Conservation (phyloP, 2,329 filamentous ascomycete species). For the Arthrobotrys iridis region DNA sequence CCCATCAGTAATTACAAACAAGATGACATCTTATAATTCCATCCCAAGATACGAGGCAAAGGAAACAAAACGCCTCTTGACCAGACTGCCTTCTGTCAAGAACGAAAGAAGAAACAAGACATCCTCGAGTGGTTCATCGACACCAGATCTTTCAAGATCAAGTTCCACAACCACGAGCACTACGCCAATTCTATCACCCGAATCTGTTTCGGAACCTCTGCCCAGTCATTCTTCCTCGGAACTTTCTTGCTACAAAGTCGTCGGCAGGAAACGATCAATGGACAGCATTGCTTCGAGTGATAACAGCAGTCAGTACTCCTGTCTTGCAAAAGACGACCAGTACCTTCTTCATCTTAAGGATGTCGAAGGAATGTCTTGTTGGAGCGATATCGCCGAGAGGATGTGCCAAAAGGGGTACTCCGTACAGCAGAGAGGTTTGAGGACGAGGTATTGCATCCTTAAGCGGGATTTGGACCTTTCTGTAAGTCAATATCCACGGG, state of each 20-base stretch:
- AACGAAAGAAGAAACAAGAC: slow-evolving; percentile 43
- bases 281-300: slow-evolving; percentile 48
- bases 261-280: slow-evolving; percentile 52
- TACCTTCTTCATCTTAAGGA: slow-evolving; percentile 50
- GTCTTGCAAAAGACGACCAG: slow-evolving; percentile 50
- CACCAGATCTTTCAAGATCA: slow-evolving; percentile 49
- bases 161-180: slow-evolving; percentile 47
- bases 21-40: slow-evolving; percentile 52
- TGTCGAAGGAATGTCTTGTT: slow-evolving; percentile 45
- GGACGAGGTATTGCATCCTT: slow-evolving; percentile 50
- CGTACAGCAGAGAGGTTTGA: slow-evolving; percentile 44
- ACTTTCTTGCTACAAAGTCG: slow-evolving; percentile 39
- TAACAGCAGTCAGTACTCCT: slow-evolving; percentile 53
- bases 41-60: slow-evolving; percentile 30
- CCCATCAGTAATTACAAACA: slow-evolving; percentile 53
- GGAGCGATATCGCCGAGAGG: slow-evolving; percentile 46
- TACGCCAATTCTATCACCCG: slow-evolving; percentile 45
- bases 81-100: slow-evolving; percentile 47
- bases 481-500: slow-evolving; percentile 13
- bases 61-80: slow-evolving; percentile 40
- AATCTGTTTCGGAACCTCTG: slow-evolving; percentile 28
- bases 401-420: slow-evolving; percentile 42
- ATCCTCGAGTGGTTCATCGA: slow-evolving; percentile 43
- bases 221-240: slow-evolving; percentile 41
- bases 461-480: slow-evolving; percentile 50